A percentile compares a stretch with the other conserved stretches of the same genome.
These are phyloP conservation scores for Serendipita indica DNA, from an alignment of 768 basidiomycete genomes.

Conservation along the genomic window DNA sequence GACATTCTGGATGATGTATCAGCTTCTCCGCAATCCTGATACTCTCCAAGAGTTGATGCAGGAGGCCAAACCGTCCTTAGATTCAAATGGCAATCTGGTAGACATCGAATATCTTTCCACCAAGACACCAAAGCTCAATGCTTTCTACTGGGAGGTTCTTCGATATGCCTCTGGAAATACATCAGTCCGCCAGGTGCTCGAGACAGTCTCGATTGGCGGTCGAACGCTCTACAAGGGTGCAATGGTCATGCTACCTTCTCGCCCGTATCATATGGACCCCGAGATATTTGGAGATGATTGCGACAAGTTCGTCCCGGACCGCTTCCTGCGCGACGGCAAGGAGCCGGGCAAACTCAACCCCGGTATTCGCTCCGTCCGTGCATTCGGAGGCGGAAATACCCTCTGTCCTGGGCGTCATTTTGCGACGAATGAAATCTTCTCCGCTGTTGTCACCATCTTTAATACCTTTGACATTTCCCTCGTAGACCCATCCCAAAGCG, in stretches of 20 bases:
- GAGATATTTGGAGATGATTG: slow-evolving; percentile 4
- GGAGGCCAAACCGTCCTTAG: background rate
- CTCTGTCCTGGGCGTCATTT: slow-evolving; percentile 4
- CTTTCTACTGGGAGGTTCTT: background rate
- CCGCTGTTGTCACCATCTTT: background rate
- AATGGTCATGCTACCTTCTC: background rate
- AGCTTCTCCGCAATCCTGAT: background rate
- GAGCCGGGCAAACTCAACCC: background rate
- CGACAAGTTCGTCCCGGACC: background rate
- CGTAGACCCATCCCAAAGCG: background rate
- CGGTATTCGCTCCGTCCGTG: background rate
- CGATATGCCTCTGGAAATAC: background rate
- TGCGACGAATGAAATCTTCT: background rate
- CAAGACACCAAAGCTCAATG: background rate
- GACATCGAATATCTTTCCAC: background rate
- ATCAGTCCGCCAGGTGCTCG: background rate
- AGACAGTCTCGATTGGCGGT: background rate
- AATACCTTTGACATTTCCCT: background rate
- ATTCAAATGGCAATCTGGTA: background rate
- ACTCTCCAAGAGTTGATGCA: background rate
- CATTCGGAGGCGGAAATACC: background rate
- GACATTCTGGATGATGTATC: background rate
- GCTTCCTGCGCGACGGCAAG: background rate
- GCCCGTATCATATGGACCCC: background rate
- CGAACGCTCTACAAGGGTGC: background rate